A percentile compares a stretch with the other conserved stretches of the same genome.
Conservation (phyloP, 169 alveolate species). For the Eimeria nieschulzi region DNA sequence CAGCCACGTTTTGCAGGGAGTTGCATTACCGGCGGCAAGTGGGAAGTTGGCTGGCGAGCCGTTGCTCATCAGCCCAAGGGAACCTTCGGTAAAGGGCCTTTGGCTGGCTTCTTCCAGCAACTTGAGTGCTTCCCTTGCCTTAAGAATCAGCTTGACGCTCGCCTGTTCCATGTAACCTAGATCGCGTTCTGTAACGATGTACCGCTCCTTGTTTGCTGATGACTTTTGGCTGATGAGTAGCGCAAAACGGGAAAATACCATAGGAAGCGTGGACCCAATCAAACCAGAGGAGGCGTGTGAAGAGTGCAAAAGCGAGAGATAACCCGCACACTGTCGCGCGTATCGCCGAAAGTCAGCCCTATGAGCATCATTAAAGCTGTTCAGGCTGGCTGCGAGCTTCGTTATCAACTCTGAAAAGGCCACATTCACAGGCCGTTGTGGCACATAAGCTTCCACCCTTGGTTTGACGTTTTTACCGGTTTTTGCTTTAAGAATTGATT, state of each 20-base stretch:
- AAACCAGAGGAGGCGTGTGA: constrained; percentile 13
- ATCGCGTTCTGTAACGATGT: constrained; percentile 41
- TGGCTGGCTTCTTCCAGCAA: constrained; percentile 25
- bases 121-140: constrained; percentile 40
- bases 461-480: too few species aligned
- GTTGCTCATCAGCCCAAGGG: constrained; percentile 53
- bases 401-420: constrained; percentile 34
- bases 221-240: background rate
- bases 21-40: constrained; percentile 39
- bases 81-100: background rate
- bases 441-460: too few species aligned
- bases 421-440: too few species aligned
- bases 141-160: constrained; percentile 31
- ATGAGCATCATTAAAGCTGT: background rate
- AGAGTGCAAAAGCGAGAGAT: constrained; percentile 10
- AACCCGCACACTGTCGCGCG: constrained; percentile 37
- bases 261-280: constrained; percentile 9
- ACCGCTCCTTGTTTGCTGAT: background rate
- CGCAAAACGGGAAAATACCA: constrained; percentile 36
- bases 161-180: constrained; percentile 51
- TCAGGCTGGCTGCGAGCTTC: constrained; percentile 20
- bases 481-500: too few species aligned
- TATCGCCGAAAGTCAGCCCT: constrained; percentile 11
- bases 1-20: background rate
- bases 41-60: constrained; percentile 45